Base-by-base conservation (phyloP, 2,329 filamentous ascomycete species). In the Helotiales sp. region DNA sequence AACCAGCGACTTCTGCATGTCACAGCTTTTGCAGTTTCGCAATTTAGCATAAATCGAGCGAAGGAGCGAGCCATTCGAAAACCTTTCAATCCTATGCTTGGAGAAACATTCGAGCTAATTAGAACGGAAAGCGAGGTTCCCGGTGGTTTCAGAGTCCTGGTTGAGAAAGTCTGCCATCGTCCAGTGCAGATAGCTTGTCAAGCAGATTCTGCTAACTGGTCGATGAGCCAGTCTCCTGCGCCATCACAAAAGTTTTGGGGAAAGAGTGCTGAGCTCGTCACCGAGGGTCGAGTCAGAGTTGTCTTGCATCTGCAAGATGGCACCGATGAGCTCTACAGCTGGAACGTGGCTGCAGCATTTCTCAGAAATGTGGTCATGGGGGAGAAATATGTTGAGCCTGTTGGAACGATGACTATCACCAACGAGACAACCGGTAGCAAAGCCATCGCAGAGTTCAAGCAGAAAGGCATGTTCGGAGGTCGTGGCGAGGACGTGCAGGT, bases 191-290 rank as follows among this genome's bases (percentile, higher is more conserved):
- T 98, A 69, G 95, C 95, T 5, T 93, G 93, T 77, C 93, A 98
- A 73, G 95, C 93, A 4, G 95, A 99, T 72, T 86, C 90, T 36
- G 82, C 85, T 36, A 79, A 83, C 57, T 99, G 95, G 95, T 91
- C 89, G 2, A 87, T 96, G 61, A 82, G 90, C 1, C 95, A 98
- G 71, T 90, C 89, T 4, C 91, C 95, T 0, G 87, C 89, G 56
- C 95, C 95, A 0, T 88, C 89, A 22, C 93, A 99, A 71, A 98
- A 98, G 71, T 99, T 99, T 77, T 98, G 95, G 95, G 95, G 95
- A 55, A 98, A 98, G 77, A 93, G 89, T 54, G 91, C 91, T 2
- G 95, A 99, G 74, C 85, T 99, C 61, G 95, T 90, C 60, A 98
- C 92, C 0, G 93, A 97, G 54, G 95, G 95, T 2, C 89, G 91